Evolutionary conservation across 495 filamentous ascomycete genomes (phyloP).

Genomic region (Xylaria acuta): DNA sequence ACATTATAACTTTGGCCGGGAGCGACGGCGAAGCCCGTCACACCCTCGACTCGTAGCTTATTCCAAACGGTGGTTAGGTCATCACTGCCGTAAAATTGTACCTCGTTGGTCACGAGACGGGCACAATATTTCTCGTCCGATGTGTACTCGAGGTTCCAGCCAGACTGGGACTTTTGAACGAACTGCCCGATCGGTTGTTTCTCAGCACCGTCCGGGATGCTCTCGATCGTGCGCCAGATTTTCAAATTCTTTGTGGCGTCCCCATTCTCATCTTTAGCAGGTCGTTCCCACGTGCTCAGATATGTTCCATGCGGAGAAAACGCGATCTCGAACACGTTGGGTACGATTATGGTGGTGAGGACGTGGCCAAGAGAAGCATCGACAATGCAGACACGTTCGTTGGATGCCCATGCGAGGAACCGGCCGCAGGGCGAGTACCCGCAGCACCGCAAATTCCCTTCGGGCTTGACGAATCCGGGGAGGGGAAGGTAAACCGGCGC

Average conservation of each 20-base stretch:
- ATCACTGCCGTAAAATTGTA: slow-evolving; percentile 91
- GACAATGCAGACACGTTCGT: slow-evolving; percentile 82
- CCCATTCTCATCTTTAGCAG: slow-evolving; percentile 88
- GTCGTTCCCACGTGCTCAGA: slow-evolving; percentile 95
- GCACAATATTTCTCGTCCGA: slow-evolving; percentile 91
- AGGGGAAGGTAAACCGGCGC: slow-evolving; percentile 85
- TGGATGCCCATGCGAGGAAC: slow-evolving; percentile 94
- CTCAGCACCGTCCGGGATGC: slow-evolving; percentile 59
- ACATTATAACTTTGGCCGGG: slow-evolving; percentile 87
- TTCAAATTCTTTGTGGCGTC: slow-evolving; percentile 95
- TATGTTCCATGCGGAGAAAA: slow-evolving; percentile 93
- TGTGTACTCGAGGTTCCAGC: slow-evolving; percentile 98
- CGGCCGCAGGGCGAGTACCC: slow-evolving; percentile 92
- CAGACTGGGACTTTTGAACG: slow-evolving; percentile 92
- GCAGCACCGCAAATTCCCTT: slow-evolving; percentile 93
- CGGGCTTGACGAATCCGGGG: slow-evolving; percentile 84
- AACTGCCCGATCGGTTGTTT: slow-evolving; percentile 81
- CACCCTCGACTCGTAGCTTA: slow-evolving; percentile 91
- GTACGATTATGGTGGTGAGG: slow-evolving; percentile 72
- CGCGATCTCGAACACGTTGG: slow-evolving; percentile 89
- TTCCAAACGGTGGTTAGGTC: slow-evolving; percentile 90
- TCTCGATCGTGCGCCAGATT: slow-evolving; percentile 83
- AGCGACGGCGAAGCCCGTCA: slow-evolving; percentile 86
- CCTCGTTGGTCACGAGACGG: slow-evolving; percentile 92
- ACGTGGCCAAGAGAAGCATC: slow-evolving; percentile 82